These are phyloP conservation scores for Bipolaris victoriae DNA, from an alignment of 2,329 filamentous ascomycete species.

Conservation along the genomic window DNA sequence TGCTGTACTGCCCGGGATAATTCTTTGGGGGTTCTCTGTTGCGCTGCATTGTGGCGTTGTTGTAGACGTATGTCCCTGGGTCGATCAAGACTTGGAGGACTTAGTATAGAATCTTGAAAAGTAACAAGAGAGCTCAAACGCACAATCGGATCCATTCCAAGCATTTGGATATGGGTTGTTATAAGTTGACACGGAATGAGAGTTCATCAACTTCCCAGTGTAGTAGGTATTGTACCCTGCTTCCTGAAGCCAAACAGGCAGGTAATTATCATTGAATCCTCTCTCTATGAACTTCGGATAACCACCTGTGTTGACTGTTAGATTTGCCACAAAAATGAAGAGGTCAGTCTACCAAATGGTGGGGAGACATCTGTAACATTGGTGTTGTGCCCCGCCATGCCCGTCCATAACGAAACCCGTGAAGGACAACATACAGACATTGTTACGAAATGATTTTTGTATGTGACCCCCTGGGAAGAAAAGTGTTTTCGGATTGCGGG, in stretches of 20 bases:
- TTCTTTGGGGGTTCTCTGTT: conserved; percentile 63
- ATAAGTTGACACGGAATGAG: conserved; percentile 65
- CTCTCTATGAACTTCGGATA: conserved; percentile 69
- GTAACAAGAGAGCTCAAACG: conserved; percentile 55
- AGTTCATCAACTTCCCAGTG: conserved; percentile 71
- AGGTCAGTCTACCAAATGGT: not conserved
- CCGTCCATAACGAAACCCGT: not conserved
- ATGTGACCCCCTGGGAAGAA: not conserved
- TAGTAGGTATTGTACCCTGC: conserved; percentile 74
- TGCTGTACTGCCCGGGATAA: conserved; percentile 61
- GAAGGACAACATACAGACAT: conserved; percentile 1
- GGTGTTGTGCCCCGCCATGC: not conserved
- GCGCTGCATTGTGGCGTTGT: conserved; percentile 67
- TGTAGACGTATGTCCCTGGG: conserved; percentile 65
- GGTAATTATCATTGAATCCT: conserved; percentile 68
- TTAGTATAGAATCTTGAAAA: not conserved
- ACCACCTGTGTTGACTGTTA: conserved; percentile 49
- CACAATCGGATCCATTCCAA: conserved; percentile 64
- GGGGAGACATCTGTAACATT: not conserved
- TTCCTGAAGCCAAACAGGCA: conserved; percentile 70
- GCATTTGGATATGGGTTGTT: conserved; percentile 62
- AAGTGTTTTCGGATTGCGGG: not conserved
- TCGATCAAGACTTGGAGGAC: not conserved
- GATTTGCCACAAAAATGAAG: not conserved
- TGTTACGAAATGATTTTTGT: not conserved